phyloP scores from a whole-genome alignment of 1,284 basidiomycete genomes.

The Austroboletus novae-zelandiae region DNA sequence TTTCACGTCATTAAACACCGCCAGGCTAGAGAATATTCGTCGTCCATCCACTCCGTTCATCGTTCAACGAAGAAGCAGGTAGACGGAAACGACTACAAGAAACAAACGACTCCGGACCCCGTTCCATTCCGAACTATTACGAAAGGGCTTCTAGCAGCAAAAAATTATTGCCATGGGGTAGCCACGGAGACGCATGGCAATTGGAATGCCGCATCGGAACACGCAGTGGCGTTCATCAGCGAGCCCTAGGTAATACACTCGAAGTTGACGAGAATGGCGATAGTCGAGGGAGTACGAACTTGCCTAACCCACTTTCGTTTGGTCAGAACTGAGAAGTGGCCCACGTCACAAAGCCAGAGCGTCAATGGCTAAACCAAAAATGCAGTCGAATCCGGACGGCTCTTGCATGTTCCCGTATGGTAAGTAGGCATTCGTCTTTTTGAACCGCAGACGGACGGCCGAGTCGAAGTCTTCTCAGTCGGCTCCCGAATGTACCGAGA shows the following conservation, averaged over 20 bases:
- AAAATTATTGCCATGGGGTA: not conserved
- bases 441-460: too few relatives aligned
- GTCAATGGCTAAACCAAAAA: too few relatives aligned
- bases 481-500: too few relatives aligned
- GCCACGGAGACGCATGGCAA: slow-evolving; percentile 3
- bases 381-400: too few relatives aligned
- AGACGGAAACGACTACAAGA: slow-evolving; percentile 6
- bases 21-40: not conserved
- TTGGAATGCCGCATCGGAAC: slow-evolving; percentile 10
- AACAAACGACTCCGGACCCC: not conserved
- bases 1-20: slow-evolving; percentile 17
- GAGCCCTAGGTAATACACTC: slow-evolving; percentile 13
- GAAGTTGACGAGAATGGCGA: slow-evolving; percentile 2
- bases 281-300: slow-evolving; percentile 14
- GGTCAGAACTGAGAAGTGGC: slow-evolving; percentile 2
- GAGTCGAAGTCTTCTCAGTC: too few relatives aligned
- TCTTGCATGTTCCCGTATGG: too few relatives aligned
- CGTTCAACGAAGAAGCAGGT: not conserved
- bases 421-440: too few relatives aligned
- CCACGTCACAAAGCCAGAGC: not conserved
- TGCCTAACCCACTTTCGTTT: slow-evolving; percentile 17
- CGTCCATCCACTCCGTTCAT: slow-evolving; percentile 2
- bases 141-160: not conserved
- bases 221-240: slow-evolving; percentile 24
- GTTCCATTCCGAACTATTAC: not conserved